Conservation (phyloP, 345 rosid species). For the Combretum micranthum region DNA sequence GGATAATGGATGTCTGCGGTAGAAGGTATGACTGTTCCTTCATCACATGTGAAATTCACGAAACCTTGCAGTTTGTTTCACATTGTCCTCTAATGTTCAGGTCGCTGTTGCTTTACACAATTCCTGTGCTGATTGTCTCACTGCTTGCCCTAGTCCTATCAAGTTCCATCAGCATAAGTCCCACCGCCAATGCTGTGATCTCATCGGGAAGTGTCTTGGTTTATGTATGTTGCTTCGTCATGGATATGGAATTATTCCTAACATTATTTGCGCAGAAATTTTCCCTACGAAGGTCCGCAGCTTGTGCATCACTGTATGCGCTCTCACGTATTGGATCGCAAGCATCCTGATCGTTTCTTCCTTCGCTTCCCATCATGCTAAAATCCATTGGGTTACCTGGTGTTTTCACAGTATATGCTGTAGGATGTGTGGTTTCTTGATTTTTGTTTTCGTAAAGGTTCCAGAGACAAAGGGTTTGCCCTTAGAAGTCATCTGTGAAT, state of each 20-base stretch:
- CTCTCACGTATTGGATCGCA: conserved; percentile 28
- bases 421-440: conserved; percentile 23
- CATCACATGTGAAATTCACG: not conserved
- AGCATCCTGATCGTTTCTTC: conserved; percentile 26
- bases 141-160: conserved; percentile 19
- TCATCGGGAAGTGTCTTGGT: conserved; percentile 20
- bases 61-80: too few relatives aligned
- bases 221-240: conserved; percentile 26
- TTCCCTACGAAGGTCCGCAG: conserved; percentile 34
- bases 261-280: conserved; percentile 34
- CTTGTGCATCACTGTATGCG: conserved; percentile 31
- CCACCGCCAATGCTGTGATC: conserved; percentile 15
- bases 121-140: conserved; percentile 24
- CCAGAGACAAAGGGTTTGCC: conserved; percentile 49
- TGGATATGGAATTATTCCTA: conserved; percentile 32
- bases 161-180: conserved; percentile 10
- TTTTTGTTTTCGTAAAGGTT: conserved; percentile 32
- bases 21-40: conserved; percentile 24
- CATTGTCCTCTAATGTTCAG: conserved; percentile 21
- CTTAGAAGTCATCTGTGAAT: conserved; percentile 34
- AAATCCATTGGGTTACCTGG: conserved; percentile 25
- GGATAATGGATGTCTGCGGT: conserved; percentile 35
- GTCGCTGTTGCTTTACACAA: conserved; percentile 31
- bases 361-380: conserved; percentile 25
- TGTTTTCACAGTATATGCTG: conserved; percentile 20